Evolutionary conservation across 441 rosid species (phyloP).

Genomic region (Croton laevigatus): DNA sequence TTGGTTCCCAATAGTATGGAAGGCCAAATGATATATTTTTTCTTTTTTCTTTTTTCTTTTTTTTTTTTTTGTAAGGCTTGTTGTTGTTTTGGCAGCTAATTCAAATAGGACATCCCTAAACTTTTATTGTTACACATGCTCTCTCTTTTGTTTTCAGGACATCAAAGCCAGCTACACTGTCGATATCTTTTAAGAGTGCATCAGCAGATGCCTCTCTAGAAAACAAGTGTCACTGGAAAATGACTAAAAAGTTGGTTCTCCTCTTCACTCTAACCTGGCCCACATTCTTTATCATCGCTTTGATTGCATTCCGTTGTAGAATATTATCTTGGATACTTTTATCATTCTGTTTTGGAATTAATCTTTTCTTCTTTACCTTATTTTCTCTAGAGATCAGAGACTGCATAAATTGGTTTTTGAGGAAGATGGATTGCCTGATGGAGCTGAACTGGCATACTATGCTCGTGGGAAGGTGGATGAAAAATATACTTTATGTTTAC

Average conservation of each 20-base stretch:
- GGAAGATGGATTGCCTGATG: conserved; percentile 77
- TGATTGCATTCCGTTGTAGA: conserved; percentile 19
- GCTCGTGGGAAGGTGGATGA: conserved; percentile 69
- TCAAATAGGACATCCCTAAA: neutral
- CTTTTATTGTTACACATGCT: conserved; percentile 4
- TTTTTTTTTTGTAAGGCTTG: no score
- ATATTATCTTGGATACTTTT: conserved; percentile 8
- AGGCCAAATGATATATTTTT: neutral
- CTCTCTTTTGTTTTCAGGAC: conserved; percentile 44
- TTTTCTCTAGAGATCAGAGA: conserved; percentile 58
- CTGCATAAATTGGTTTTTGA: conserved; percentile 76
- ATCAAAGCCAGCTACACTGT: conserved; percentile 32
- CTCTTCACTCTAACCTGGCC: neutral
- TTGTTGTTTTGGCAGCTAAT: no score
- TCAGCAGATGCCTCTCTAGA: conserved; percentile 34
- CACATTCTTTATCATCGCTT: neutral
- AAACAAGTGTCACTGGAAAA: conserved; percentile 51
- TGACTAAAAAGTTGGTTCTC: conserved; percentile 43
- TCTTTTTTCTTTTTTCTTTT: neutral
- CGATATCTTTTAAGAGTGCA: conserved; percentile 33
- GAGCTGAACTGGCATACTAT: conserved; percentile 77
- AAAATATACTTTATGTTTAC: conserved; percentile 21
- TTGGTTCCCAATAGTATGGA: neutral
- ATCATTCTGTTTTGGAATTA: conserved; percentile 12
- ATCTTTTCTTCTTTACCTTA: conserved; percentile 21